Evolutionary conservation across 176 grass and related monocot genomes (phyloP).

Genomic region (Paspalum notatum): DNA sequence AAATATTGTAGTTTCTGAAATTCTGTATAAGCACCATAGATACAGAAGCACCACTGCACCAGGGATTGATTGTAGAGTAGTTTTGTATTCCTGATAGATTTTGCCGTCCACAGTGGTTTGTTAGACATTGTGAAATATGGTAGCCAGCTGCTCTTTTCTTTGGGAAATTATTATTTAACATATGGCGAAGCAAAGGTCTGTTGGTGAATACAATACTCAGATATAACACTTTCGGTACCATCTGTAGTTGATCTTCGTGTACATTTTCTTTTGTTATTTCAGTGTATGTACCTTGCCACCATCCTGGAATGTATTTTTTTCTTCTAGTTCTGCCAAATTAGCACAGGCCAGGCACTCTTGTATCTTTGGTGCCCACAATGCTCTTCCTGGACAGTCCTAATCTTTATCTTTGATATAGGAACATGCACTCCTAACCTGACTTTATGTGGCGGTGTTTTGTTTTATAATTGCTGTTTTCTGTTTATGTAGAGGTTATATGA

Average conservation of each 20-base stretch:
- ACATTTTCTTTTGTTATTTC: constrained; percentile 18
- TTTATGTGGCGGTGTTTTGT: not conserved
- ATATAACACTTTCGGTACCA: constrained; percentile 9
- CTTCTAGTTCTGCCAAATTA: constrained; percentile 4
- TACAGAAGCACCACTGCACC: not conserved
- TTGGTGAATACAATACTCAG: not conserved
- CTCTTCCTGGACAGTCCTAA: not conserved
- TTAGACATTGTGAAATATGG: too few relatives aligned
- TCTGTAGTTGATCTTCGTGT: constrained; percentile 4
- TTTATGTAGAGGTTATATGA: constrained; percentile 1
- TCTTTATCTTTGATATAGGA: constrained; percentile 8
- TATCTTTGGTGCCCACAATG: not conserved
- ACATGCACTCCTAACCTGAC: constrained; percentile 8
- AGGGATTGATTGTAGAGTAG: constrained; percentile 1
- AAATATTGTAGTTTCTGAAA: constrained; percentile 23
- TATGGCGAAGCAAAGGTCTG: constrained; percentile 22
- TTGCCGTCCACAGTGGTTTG: too few relatives aligned
- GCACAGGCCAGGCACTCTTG: not conserved
- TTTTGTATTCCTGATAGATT: constrained; percentile 3
- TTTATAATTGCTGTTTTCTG: constrained; percentile 7
- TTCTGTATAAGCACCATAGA: not conserved
- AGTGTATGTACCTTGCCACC: constrained; percentile 7
- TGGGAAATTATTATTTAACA: not conserved
- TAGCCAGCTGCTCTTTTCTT: not conserved
- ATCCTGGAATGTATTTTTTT: not conserved